These are phyloP conservation scores for Tetrapisispora phaffii DNA, from an alignment of 805 yeast genomes.

Conservation along the genomic window DNA sequence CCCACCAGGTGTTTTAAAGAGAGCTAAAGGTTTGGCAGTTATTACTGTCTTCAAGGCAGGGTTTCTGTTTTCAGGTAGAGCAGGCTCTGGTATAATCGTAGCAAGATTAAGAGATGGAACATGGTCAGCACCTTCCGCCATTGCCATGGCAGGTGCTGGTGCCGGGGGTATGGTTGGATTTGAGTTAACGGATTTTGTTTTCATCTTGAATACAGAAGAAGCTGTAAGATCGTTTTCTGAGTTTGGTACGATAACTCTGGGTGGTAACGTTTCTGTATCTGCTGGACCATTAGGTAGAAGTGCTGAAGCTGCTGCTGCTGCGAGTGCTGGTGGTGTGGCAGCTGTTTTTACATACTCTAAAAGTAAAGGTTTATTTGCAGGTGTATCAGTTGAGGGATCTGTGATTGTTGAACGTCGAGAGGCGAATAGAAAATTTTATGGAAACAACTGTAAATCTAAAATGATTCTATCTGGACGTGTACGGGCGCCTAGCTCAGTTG, in stretches of 20 bases:
- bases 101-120: constrained; percentile 89
- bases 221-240: constrained; percentile 94
- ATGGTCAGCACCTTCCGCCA: constrained; percentile 97
- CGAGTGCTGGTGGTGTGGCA: constrained; percentile 75
- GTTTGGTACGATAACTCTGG: constrained; percentile 86
- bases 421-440: constrained; percentile 91
- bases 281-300: constrained; percentile 97
- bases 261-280: constrained; percentile 90
- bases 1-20: constrained; percentile 76
- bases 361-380: constrained; percentile 95
- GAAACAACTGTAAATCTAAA: constrained; percentile 77
- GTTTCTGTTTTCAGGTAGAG: constrained; percentile 90
- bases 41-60: constrained; percentile 97
- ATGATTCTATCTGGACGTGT: constrained; percentile 74
- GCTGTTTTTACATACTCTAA: constrained; percentile 91
- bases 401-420: constrained; percentile 95
- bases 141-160: constrained; percentile 97
- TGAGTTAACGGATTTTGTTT: constrained; percentile 92
- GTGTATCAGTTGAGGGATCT: constrained; percentile 94
- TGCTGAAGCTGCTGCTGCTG: constrained; percentile 95
- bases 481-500: constrained; percentile 84
- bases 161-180: constrained; percentile 98
- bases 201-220: constrained; percentile 73
- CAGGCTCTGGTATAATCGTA: constrained; percentile 93
- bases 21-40: constrained; percentile 88